Evolutionary conservation across 805 yeast species (phyloP), one percentile per base, ranked within the genome.

Genomic region (Candida yuanshanica): DNA sequence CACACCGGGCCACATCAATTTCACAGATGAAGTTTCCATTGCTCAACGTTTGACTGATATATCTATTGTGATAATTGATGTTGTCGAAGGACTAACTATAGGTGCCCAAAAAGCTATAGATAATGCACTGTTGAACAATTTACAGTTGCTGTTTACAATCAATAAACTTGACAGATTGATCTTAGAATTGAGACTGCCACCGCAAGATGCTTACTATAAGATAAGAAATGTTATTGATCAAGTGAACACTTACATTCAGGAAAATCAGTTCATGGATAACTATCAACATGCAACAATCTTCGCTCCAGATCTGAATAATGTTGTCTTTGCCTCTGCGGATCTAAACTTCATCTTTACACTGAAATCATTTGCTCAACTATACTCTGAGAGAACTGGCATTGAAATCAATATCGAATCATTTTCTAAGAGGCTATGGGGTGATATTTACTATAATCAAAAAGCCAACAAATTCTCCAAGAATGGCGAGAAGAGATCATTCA

Each of bases 1-100:
- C 53, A 69, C 95, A 0, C 99, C 99, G 0, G 99, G 99, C 0
- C 98, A 93, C 60, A 74, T 76, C 0, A 81, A 88, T 54, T 93
- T 93, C 54, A 63, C 69, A 22, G 96, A 88, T 55, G 97, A 93
- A 50, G 63, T 77, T 4, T 70, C 77, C 0, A 70, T 75, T 0
- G 73, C 84, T 0, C 59, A 80, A 9, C 59, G 75, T 18, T 66
- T 81, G 0, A 72, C 74, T 0, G 97, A 93, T 48, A 77, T 82
- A 2, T 77, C 76, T 0, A 63, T 82, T 0, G 59, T 89, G 2
- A 84, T 87, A 1, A 68, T 91, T n/a, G 99, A 93, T 58, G 81
- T 73, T 1, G 81, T 88, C 1, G 96, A 91, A 58, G 97, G 98
- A 0, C 57, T 88, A 4, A 75, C 83, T 0, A 63, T 72, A n/a